phyloP scores from a whole-genome alignment of 495 filamentous ascomycete species.

The Tuber indicum region DNA sequence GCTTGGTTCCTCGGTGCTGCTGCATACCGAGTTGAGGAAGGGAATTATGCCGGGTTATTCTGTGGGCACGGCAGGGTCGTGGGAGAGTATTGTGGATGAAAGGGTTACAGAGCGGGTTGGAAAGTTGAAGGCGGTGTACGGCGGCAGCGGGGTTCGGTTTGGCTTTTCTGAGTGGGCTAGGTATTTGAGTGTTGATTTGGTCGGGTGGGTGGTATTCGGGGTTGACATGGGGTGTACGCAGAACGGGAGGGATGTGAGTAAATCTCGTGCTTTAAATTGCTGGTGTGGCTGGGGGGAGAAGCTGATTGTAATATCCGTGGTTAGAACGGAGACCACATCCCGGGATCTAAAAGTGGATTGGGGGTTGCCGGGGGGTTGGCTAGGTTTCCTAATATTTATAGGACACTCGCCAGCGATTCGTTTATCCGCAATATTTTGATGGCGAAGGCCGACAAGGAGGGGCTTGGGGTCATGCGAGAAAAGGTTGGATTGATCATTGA shows the following conservation, averaged over 20 bases:
- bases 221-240: not conserved
- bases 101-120: not conserved
- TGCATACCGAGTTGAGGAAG: not conserved
- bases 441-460: not conserved
- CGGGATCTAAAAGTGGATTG: not conserved
- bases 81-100: not conserved
- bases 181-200: conserved; percentile 46
- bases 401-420: not conserved
- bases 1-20: not conserved
- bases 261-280: not conserved
- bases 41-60: not conserved
- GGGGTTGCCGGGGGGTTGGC: not conserved
- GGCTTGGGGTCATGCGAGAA: not conserved
- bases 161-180: not conserved
- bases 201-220: conserved; percentile 12
- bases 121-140: not conserved
- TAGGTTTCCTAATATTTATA: not conserved
- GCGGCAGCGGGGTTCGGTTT: not conserved
- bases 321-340: not conserved
- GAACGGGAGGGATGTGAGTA: not conserved
- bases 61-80: not conserved
- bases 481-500: not conserved
- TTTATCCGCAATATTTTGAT: not conserved
- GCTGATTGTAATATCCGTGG: conserved; percentile 9
- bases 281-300: conserved; percentile 24